Evolutionary conservation across 169 alveolate genomes (phyloP), one percentile per base, ranked within the genome.

Genomic region (Neospora caninum): DNA sequence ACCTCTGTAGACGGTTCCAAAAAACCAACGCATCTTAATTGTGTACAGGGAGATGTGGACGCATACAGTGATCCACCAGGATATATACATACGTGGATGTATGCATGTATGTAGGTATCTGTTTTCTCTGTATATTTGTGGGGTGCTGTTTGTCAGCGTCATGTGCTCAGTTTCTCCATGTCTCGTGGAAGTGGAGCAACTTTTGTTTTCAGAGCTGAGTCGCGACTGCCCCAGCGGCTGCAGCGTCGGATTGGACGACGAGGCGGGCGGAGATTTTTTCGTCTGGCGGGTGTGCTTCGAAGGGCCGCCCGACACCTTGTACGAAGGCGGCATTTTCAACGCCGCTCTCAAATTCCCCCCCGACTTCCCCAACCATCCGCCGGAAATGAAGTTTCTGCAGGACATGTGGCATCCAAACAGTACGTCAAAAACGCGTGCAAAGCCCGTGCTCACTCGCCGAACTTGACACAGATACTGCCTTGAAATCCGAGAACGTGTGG

Each of bases 321-420:
- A 98, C 92, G 99, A 99, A 95, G 99, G 99, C 16, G 99, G 99
- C 43, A 98, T 98, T 70, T 99, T 98, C 95, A 97, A 98, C 92
- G 99, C 99, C 29, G 88, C 97, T 13, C 97, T 99, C 83, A 98
- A 98, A 91, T 99, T 99, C 94, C 99, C 99, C 0, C 97, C 98
- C 25, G 99, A 98, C 95, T 99, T 98, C 97, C 99, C 99, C 54
- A 98, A 99, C 95, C 98, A 96, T 67, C 99, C 99, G 38, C 99
- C 99, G 34, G 98, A 98, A 94, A 99, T 99, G 99, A 96, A 97
- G 95, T 99, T 99, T 95, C 98, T 96, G 94, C 98, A 99, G 54
- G 99, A 98, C 95, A 98, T 99, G 99, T 99, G 99, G 99, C 99
- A 99, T 94, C 99, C 99, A 29, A 99, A 98, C 97, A 98, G 98